These are phyloP conservation scores for Geotrichum klebahnii DNA, from an alignment of 1,139 yeast species.

Conservation along the genomic window DNA sequence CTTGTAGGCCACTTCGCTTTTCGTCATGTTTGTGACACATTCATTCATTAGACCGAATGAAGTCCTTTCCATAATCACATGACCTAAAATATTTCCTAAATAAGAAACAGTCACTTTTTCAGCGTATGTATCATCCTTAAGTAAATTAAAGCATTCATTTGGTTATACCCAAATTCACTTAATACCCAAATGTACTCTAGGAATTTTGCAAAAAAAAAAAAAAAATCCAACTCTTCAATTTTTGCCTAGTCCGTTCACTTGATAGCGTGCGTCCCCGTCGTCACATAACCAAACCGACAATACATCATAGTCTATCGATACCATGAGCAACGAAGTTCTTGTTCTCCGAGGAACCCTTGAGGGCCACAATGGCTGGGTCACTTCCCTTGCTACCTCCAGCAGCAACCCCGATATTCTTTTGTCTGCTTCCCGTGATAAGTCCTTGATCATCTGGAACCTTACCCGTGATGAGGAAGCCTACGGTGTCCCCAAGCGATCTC, in stretches of 20 bases:
- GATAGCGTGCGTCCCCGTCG: conserved; percentile 15
- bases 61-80: background rate
- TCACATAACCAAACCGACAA: conserved; percentile 8
- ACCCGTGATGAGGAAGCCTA: conserved; percentile 95
- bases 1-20: no score
- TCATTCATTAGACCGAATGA: no score
- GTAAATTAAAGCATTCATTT: background rate
- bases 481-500: conserved; percentile 97
- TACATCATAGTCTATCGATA: conserved; percentile 13
- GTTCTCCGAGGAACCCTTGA: conserved; percentile 99
- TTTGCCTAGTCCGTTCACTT: conserved; percentile 6
- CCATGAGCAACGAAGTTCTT: conserved; percentile 68
- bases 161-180: background rate
- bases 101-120: conserved; percentile 1
- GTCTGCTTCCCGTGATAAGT: conserved; percentile 99
- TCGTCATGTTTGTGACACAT: no score
- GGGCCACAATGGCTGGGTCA: conserved; percentile 76
- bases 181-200: background rate
- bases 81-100: background rate
- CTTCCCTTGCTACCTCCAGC: conserved; percentile 96
- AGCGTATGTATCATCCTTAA: background rate
- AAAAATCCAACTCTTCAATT: background rate
- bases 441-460: conserved; percentile 97
- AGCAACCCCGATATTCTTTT: conserved; percentile 97
- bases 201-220: background rate